Evolutionary conservation across 768 basidiomycete genomes (phyloP).

Genomic region (Rhodotorula paludigena): DNA sequence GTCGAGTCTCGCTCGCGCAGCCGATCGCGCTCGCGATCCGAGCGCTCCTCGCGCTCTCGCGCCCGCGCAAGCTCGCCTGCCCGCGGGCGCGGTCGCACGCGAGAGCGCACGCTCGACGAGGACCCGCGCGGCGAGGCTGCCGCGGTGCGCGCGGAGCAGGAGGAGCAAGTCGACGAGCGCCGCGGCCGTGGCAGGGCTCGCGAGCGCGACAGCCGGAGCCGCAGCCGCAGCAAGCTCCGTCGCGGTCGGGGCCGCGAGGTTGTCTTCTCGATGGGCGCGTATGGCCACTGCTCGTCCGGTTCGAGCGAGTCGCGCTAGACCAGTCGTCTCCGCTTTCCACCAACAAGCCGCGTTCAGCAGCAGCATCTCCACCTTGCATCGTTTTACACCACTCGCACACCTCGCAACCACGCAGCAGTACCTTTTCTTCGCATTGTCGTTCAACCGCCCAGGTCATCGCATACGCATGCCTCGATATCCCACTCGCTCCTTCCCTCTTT

Average conservation of each 20-base stretch:
- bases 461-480: neutral
- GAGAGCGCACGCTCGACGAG: constrained; percentile 8
- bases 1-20: constrained; percentile 1
- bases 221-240: constrained; percentile 11
- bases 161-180: neutral
- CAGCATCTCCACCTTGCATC: neutral
- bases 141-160: too few species aligned
- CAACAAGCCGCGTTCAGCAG: constrained; percentile 3
- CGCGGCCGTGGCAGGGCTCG: constrained; percentile 14
- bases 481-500: neutral
- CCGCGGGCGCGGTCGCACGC: constrained; percentile 11
- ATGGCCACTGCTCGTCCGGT: constrained; percentile 11
- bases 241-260: constrained; percentile 26
- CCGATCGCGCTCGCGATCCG: neutral
- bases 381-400: neutral
- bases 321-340: neutral
- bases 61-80: neutral
- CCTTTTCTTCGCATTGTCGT: neutral
- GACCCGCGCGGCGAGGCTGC: constrained; percentile 7
- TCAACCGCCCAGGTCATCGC: too few species aligned
- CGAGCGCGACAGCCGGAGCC: neutral
- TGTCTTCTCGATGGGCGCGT: constrained; percentile 16
- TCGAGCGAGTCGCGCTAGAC: constrained; percentile 14
- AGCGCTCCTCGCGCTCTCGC: constrained; percentile 7
- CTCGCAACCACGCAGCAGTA: neutral